Base-by-base conservation (phyloP, 108 stramenopile genomes). In the Skeletonema menzelii region DNA sequence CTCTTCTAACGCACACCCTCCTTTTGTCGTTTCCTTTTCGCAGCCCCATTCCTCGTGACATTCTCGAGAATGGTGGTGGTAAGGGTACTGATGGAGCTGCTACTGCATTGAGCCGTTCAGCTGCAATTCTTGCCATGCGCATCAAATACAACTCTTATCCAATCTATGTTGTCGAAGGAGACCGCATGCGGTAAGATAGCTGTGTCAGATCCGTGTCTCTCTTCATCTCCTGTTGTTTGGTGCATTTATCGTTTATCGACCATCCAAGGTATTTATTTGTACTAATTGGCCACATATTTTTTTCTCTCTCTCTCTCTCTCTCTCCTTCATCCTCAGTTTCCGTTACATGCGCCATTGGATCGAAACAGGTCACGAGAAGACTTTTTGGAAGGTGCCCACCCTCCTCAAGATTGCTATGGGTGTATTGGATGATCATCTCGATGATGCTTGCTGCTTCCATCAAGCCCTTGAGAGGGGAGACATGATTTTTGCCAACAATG, bases 271-370 rank as follows among this genome's bases (percentile, higher is more conserved):
- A 35, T 35, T 35, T 35, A 35, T 35, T 35, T 35, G 34, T 35
- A 35, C 34, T 35, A 35, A 35, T 8, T 35, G 7, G 34, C 34
- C 34, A 35, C 34, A 35, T 35, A 35, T 35, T 35, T 4, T 35
- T 35, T 0, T 35, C 34, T 35, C 34, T 35, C 6, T 35, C 34
- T 35, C 34, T 35, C 34, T 35, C 34, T 35, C 34, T 35, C 34
- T 35, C 34, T 35, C 34, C 34, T 35, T 22, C 22, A 37, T 37
- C 24, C 17, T 69, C 14, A 59, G 59, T 17, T 69, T 69, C 59
- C 68, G 68, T 30, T 69, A 69, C 30, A 69, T 69, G 68, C 28
- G 68, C 19, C 59, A 69, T 28, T 69, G 68, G 68, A 69, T 69
- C 59, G 68, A 69, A 35, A 69, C 59, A 24, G 68, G 56, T 59